These are phyloP conservation scores for Botrytis sinoallii DNA, from an alignment of 2,329 filamentous ascomycete species.

Conservation along the genomic window DNA sequence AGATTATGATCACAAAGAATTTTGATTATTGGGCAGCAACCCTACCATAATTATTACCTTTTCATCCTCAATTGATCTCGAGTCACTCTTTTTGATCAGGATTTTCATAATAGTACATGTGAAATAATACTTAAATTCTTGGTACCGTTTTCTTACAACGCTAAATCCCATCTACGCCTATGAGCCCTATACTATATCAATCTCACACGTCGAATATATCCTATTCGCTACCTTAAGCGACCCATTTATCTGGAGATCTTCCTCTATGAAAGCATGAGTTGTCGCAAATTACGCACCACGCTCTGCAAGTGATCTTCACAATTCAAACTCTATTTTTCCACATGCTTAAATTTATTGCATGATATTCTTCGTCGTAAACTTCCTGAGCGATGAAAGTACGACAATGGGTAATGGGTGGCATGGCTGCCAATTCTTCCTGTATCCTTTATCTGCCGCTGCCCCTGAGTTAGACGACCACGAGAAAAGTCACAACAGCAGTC, in stretches of 20 bases:
- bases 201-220: background rate
- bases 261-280: background rate
- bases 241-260: background rate
- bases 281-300: background rate
- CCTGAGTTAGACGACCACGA: background rate
- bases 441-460: background rate
- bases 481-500: background rate
- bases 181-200: background rate
- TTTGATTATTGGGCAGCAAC: too few relatives aligned
- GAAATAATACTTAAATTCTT: background rate
- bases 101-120: too few relatives aligned
- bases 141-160: background rate
- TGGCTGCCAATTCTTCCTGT: background rate
- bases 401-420: background rate
- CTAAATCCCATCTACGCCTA: background rate
- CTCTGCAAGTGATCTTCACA: background rate
- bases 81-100: too few relatives aligned
- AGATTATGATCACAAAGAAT: too few relatives aligned
- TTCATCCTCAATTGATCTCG: too few relatives aligned
- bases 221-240: background rate
- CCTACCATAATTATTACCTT: too few relatives aligned
- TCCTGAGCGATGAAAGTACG: background rate
- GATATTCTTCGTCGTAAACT: accelerated
- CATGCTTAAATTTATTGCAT: background rate
- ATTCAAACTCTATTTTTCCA: background rate